Conservation (phyloP, 225 moss, liverwort and hornwort species). For the Thuidium tamariscinum region DNA sequence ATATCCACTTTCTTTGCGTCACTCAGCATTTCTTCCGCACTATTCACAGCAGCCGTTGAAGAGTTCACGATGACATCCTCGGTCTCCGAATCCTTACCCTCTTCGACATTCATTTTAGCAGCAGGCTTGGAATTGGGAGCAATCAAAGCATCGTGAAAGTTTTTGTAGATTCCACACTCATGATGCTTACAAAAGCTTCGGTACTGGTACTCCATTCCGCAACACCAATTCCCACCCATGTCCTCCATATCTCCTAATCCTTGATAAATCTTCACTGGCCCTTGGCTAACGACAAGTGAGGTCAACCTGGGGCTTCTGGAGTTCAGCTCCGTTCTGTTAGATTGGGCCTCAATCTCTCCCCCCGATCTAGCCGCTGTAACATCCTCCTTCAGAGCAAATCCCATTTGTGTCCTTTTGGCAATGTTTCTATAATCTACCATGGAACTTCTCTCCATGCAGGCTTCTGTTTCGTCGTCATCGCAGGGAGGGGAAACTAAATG, state of each 20-base stretch:
- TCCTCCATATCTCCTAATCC: conserved; percentile 48
- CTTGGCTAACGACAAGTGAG: conserved; percentile 19
- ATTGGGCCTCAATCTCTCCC: neutral
- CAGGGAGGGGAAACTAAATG: neutral
- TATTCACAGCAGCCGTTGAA: neutral
- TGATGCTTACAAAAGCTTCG: conserved; percentile 36
- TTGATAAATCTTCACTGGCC: conserved; percentile 42
- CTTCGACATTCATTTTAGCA: neutral
- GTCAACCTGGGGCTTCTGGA: conserved; percentile 14
- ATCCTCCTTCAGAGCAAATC: conserved; percentile 22
- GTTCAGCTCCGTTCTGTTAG: neutral
- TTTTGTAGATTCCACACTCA: conserved; percentile 41
- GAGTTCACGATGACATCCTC: neutral
- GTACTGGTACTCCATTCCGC: conserved; percentile 37
- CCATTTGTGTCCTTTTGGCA: conserved; percentile 25
- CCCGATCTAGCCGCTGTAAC: neutral
- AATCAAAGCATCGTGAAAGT: conserved; percentile 35
- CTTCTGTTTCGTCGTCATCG: neutral
- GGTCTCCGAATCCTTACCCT: neutral
- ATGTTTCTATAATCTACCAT: neutral
- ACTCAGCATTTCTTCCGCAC: neutral
- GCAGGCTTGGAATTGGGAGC: conserved; percentile 10
- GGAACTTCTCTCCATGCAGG: neutral
- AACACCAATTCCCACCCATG: conserved; percentile 30
- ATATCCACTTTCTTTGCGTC: neutral